These are phyloP conservation scores for Pseudohyphozyma bogoriensis DNA, from an alignment of 768 basidiomycete species.

Conservation along the genomic window DNA sequence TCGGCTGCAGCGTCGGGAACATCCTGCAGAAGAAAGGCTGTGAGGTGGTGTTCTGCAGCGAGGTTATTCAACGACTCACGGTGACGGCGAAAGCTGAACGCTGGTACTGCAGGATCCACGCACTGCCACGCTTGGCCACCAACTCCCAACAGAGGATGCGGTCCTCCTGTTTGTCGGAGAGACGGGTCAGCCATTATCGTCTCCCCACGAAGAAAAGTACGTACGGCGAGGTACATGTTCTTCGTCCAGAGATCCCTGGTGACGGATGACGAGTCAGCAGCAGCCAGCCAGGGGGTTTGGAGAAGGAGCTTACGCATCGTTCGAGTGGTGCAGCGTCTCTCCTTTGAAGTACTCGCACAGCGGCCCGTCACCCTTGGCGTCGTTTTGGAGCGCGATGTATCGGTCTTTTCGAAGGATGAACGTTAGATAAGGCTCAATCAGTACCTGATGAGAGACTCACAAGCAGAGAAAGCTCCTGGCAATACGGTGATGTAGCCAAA, in stretches of 20 bases:
- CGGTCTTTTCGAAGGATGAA: slow-evolving; percentile 1
- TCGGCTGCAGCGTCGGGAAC: slow-evolving; percentile 8
- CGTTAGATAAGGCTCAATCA: neutral
- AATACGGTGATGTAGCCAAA: slow-evolving; percentile 94
- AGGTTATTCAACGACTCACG: slow-evolving; percentile 45
- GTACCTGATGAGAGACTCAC: slow-evolving; percentile 44
- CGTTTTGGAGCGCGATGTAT: slow-evolving; percentile 82
- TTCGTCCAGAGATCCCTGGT: slow-evolving; percentile 75
- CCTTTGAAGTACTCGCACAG: slow-evolving; percentile 94
- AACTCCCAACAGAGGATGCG: slow-evolving; percentile 90
- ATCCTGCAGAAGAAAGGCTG: slow-evolving; percentile 11
- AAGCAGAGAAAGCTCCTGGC: slow-evolving; percentile 70
- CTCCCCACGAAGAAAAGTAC: slow-evolving; percentile 41
- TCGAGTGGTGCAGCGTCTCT: slow-evolving; percentile 60
- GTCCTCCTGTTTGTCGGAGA: slow-evolving; percentile 55
- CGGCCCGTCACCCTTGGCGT: slow-evolving; percentile 68
- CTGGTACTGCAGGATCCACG: slow-evolving; percentile 93
- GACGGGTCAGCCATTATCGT: slow-evolving; percentile 56
- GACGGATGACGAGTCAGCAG: slow-evolving; percentile 33
- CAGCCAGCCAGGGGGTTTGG: slow-evolving; percentile 32
- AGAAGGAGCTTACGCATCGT: slow-evolving; percentile 7
- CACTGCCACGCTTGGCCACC: slow-evolving; percentile 79
- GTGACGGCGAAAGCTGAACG: slow-evolving; percentile 78
- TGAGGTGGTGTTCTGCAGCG: neutral
- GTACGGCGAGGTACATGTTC: slow-evolving; percentile 65